Evolutionary conservation across 2,329 filamentous ascomycete genomes (phyloP), one percentile per base, ranked within the genome.

Genomic region (Zymoseptoria passerinii): DNA sequence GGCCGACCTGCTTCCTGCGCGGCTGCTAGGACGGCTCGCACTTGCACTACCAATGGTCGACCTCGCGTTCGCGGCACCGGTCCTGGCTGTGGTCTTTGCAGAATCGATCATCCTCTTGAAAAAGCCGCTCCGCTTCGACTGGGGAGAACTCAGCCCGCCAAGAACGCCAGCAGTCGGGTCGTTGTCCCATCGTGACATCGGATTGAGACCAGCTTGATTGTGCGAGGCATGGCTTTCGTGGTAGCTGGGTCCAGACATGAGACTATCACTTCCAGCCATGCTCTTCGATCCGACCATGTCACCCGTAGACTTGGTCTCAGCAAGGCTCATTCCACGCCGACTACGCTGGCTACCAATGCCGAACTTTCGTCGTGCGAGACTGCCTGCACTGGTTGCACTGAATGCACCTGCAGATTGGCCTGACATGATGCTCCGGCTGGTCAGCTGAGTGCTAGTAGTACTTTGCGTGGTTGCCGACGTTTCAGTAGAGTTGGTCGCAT

Each of bases 81-180:
- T 74, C 59, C 67, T 69, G 8, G 71, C 71, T 1, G 90, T 91
- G 0, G 92, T 96, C 76, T 95, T 96, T 16, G 92, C 92, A 2
- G 90, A 90, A 64, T 96, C 92, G 28, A 96, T 84, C 66, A 97
- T 92, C 70, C 95, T 95, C 74, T 92, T 94, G 79, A 97, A 94
- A 69, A 97, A 95, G 53, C 90, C 92, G 61, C 87, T 86, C 72
- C 90, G 94, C 65, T 74, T 78, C 1, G 85, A 80, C 74, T 92
- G 88, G 0, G 91, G 91, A 8, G 82, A 80, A 10, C 77, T 78
- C 8, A 97, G 81, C 0, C 92, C 92, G 48, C 92, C 92, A 5
- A 96, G 80, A 0, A 87, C 82, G 48, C 85, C 82, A 19, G 82
- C 81, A 0, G 86, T 83, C 1, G 81, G 76, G 57, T 84, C 74